Base-by-base conservation (phyloP, 2,329 filamentous ascomycete species). In the Fusarium albosuccineum region DNA sequence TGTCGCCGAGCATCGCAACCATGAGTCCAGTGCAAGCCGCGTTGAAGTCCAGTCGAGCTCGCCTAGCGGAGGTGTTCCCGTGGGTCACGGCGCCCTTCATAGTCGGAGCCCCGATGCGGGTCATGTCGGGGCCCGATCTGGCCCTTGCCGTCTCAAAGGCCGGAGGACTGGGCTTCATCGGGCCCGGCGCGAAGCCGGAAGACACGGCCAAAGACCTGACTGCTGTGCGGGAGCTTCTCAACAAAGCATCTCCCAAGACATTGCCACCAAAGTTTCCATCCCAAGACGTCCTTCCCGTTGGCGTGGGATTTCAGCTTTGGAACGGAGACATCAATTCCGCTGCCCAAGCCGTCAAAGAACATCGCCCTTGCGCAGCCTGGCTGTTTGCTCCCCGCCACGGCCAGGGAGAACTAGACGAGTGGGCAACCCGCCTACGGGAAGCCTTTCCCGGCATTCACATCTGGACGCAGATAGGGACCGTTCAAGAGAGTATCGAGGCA, bases 101-200 rank as follows among this genome's bases (percentile, higher is more conserved):
- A 30, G 81, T 85, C 45, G 82, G 83, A 37, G 91, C 89, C 2
- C 91, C 91, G 0, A 93, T 94, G 91, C 86, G 89, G 45, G 82
- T 88, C 36, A 87, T 92, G 83, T 69, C 83, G 76, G 72, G 84
- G 75, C 63, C 82, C 73, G 68, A 78, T 1, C 82, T 93, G 4
- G 88, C 89, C 3, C 79, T 88, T 33, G 84, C 87, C 42, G 84
- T 92, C 13, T 88, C 90, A 57, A 91, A 91, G 67, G 90, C 91
- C 7, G 92, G 92, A 16, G 92, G 92, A 0, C 82, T 93, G 2
- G 86, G 82, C 10, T 84, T 84, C 67, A 77, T 84, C 45, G 82
- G 79, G 3, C 79, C 78, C 1, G 79, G 70, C 9, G 74, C 67
- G 3, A 79, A 77, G n/a, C 69, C 81, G 1, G 68, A 75, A 9